Base-by-base conservation (phyloP, 441 rosid genomes). In the Biscutella auriculata region DNA sequence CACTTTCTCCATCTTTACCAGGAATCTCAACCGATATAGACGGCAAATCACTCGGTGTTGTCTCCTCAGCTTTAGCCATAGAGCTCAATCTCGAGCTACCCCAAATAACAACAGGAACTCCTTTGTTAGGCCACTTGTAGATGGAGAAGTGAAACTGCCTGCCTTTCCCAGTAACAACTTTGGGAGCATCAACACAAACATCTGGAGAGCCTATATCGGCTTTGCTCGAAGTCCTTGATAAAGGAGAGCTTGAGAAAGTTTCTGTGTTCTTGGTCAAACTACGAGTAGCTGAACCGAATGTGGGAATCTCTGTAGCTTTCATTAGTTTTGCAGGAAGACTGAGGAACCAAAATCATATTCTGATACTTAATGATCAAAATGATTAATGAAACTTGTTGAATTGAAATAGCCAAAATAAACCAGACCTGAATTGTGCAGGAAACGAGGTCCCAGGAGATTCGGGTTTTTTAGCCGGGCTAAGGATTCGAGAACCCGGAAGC, bases 81-180 rank as follows among this genome's bases (percentile, higher is more conserved):
- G 75, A 79, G 58, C 68, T 76, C 21, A 29, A 60, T 60, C 77
- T 83, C 23, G 71, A 73, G 59, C 65, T 75, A 10, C 77, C 77
- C 73, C 79, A 77, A 25, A 65, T 66, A 45, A 33, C 60, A 19
- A 80, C 17, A 9, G 93, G 91, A 15, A 76, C 70, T 54, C 91
- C 92, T 55, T 82, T 79, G 73, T 85, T 77, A 44, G 87, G 95
- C 97, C 99, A 94, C 72, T 82, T 93, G 76, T 83, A 93, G 44
- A 93, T 89, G 2, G 99, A 93, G 76, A 93, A 87, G 70, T 87
- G 96, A 76, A 87, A 89, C 23, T 76, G 79, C 66, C 62, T 65
- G 12, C 56, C 52, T 36, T 55, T 52, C 27, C 55, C 60, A 50
- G 29, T 50, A 52, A 36, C 71, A 29, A 56, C 73, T 19, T 44